Percentiles rank a stretch among this genome's conserved stretches.
phyloP scores from a whole-genome alignment of 1,284 basidiomycete genomes.

The Ceratobasidium sp. region DNA sequence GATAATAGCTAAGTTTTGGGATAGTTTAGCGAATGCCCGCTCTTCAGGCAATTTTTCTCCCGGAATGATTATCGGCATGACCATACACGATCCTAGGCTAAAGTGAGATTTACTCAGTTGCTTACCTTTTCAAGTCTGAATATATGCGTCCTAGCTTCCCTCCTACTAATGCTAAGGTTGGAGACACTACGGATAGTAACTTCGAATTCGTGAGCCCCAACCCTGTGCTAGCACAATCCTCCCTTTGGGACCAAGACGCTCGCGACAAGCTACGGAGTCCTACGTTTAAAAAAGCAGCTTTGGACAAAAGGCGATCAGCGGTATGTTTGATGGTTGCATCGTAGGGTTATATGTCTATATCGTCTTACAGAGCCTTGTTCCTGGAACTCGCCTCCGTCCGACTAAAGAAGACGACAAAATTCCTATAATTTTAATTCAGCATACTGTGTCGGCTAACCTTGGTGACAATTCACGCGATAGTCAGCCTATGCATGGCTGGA shows the following conservation, averaged over 20 bases:
- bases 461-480: constrained; percentile 42
- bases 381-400: constrained; percentile 73
- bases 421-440: constrained; percentile 81
- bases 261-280: constrained; percentile 66
- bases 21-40: constrained; percentile 64
- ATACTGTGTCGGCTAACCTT: constrained; percentile 57
- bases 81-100: constrained; percentile 80
- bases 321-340: constrained; percentile 52
- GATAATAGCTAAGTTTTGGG: constrained; percentile 66
- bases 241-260: constrained; percentile 72
- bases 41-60: constrained; percentile 70
- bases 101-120: constrained; percentile 55
- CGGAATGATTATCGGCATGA: constrained; percentile 78
- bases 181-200: constrained; percentile 44
- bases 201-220: constrained; percentile 60
- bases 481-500: constrained; percentile 78
- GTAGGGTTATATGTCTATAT: not conserved
- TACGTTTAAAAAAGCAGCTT: constrained; percentile 78
- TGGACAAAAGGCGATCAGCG: constrained; percentile 79
- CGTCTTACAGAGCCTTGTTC: constrained; percentile 66
- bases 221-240: constrained; percentile 63
- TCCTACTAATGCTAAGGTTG: constrained; percentile 70
- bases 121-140: not conserved
- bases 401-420: constrained; percentile 78
- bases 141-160: constrained; percentile 65